Evolutionary conservation across 495 filamentous ascomycete species (phyloP), one percentile per base, ranked within the genome.

Genomic region (Xylaria scruposa): DNA sequence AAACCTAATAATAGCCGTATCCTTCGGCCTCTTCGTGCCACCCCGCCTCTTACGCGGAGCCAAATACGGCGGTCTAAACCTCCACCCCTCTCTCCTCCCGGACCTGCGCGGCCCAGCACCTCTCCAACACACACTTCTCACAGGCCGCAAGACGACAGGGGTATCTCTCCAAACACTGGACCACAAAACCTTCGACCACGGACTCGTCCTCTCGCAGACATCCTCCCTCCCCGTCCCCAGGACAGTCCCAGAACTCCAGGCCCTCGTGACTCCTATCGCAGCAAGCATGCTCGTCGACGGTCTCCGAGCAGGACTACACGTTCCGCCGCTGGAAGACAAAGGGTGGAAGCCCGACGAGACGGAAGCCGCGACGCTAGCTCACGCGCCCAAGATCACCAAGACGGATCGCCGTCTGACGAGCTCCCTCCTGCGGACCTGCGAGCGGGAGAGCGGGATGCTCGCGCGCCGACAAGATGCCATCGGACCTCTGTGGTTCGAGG

Each of bases 1-100:
- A 71, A 94, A 98, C 78, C 85, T 99, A 54, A 90, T 99, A 70
- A 87, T 98, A 44, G 94, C 94, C 29, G 97, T 98, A n/a, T 98
- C 96, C 8, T 99, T 98, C 79, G 96, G 96, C 4, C 87, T 97
- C 19, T 91, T 97, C 62, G 89, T 99, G 12, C 97, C 96, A 1
- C 88, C 89, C 6, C 86, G 92, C 4, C 87, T 97, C 19, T 85
- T 98, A 53, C 85, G 83, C 33, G 80, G 75, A 6, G 87, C 92
- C 19, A 85, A 87, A 68, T 97, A 95, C 81, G 94, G 95, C 70
- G 96, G 96, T 0, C 80, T 98, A 29, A 99, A 99, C 81, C 87
- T 99, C 4, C 96, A 99, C 78, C 96, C 96, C 1, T 98, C 95
- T n/a, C 78, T 97, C 8, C 89, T 99, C 15, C 96, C 96, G 9